phyloP scores from a whole-genome alignment of 306 rosid genomes.

The Pterocarpus macrocarpus region DNA sequence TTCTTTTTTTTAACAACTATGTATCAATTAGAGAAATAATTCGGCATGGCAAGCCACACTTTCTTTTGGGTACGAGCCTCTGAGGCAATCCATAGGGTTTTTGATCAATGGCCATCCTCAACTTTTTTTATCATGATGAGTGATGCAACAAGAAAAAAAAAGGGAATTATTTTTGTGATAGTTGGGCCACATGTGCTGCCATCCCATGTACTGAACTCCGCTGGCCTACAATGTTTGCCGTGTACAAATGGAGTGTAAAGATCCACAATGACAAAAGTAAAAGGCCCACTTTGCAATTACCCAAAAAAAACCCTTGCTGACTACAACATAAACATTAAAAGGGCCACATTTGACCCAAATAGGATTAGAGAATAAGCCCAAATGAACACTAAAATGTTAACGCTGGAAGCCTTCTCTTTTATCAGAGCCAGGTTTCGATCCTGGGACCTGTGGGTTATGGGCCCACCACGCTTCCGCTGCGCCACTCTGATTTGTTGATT shows the following conservation, averaged over 20 bases:
- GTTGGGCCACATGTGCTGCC: slow-evolving; percentile 8
- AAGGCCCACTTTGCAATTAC: background rate
- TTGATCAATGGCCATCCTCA: too few species aligned
- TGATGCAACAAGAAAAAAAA: too few species aligned
- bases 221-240: too few species aligned
- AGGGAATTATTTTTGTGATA: background rate
- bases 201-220: background rate
- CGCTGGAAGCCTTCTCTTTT: slow-evolving; percentile 31
- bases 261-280: too few species aligned
- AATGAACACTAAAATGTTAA: background rate
- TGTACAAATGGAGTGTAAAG: too few species aligned
- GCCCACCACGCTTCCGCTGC: slow-evolving; percentile 88
- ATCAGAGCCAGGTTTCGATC: slow-evolving; percentile 88
- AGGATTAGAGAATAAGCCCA: background rate
- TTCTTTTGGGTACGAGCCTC: background rate
- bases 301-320: background rate
- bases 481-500: slow-evolving; percentile 67
- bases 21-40: background rate
- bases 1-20: background rate
- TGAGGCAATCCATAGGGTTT: too few species aligned
- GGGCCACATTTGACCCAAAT: slow-evolving; percentile 9
- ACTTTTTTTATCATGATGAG: too few species aligned
- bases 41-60: too few species aligned
- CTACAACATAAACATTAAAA: background rate
- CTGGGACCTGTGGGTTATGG: slow-evolving; percentile 82